Conservation (phyloP, 306 rosid genomes). For the Argentina anserina region DNA sequence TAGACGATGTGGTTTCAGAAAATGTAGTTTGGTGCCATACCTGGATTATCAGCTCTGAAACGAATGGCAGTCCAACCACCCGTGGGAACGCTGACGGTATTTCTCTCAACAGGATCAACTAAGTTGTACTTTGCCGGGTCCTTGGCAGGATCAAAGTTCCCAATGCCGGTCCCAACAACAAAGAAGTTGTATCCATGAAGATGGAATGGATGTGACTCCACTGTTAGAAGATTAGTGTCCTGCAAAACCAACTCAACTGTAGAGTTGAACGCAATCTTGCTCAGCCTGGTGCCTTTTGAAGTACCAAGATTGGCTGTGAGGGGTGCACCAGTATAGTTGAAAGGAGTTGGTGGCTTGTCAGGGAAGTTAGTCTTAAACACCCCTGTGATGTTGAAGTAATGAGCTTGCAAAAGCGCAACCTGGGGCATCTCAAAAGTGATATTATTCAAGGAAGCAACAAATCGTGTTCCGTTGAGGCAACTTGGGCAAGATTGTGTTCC, state of each 20-base stretch:
- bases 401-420: slow-evolving; percentile 79
- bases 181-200: slow-evolving; percentile 68
- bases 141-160: slow-evolving; percentile 65
- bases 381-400: slow-evolving; percentile 57
- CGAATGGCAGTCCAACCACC: slow-evolving; percentile 86
- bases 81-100: slow-evolving; percentile 70
- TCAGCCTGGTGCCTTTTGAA: slow-evolving; percentile 50
- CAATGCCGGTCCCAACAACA: slow-evolving; percentile 68
- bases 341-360: slow-evolving; percentile 49
- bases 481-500: slow-evolving; percentile 59
- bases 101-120: slow-evolving; percentile 81
- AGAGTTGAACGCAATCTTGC: slow-evolving; percentile 66
- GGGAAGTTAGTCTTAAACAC: slow-evolving; percentile 77
- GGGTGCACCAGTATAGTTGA: slow-evolving; percentile 74
- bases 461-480: slow-evolving; percentile 68
- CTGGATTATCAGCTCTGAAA: slow-evolving; percentile 77
- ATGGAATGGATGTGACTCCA: slow-evolving; percentile 80
- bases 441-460: slow-evolving; percentile 77
- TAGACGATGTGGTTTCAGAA: not conserved
- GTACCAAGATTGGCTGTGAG: slow-evolving; percentile 56
- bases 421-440: slow-evolving; percentile 74
- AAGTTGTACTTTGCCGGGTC: slow-evolving; percentile 66
- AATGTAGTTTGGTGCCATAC: slow-evolving; percentile 15
- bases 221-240: slow-evolving; percentile 64
- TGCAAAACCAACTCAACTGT: slow-evolving; percentile 67